Evolutionary conservation across 768 basidiomycete genomes (phyloP).

Genomic region (Naematelia encephala): DNA sequence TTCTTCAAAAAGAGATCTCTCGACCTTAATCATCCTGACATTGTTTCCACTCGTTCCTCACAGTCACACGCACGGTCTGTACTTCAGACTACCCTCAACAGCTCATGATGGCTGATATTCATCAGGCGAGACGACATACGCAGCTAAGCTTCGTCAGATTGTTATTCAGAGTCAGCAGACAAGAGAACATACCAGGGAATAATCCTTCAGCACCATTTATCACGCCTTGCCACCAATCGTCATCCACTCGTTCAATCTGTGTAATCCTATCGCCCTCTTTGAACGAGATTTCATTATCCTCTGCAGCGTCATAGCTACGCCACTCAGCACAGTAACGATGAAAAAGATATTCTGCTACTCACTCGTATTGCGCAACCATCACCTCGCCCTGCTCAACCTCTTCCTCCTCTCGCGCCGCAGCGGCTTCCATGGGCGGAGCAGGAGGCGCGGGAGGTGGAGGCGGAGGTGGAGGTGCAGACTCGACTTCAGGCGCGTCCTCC

Average conservation of each 20-base stretch:
- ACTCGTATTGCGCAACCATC: slow-evolving; percentile 57
- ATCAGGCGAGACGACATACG: slow-evolving; percentile 28
- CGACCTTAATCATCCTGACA: no score
- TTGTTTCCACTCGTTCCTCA: no score
- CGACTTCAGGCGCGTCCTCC: slow-evolving; percentile 42
- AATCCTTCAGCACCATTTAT: slow-evolving; percentile 41
- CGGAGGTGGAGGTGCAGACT: slow-evolving; percentile 50
- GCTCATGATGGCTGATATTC: slow-evolving; percentile 17
- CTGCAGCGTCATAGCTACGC: slow-evolving; percentile 76
- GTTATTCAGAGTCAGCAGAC: neutral
- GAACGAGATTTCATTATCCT: slow-evolving; percentile 88
- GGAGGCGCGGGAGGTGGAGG: slow-evolving; percentile 54
- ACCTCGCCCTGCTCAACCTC: slow-evolving; percentile 52
- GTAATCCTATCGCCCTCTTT: slow-evolving; percentile 73
- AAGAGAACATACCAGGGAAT: slow-evolving; percentile 44
- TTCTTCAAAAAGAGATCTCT: no score
- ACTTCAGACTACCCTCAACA: neutral
- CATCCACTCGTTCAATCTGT: slow-evolving; percentile 66
- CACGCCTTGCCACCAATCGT: slow-evolving; percentile 42
- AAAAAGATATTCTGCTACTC: slow-evolving; percentile 55
- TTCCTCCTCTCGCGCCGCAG: slow-evolving; percentile 53
- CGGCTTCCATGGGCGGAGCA: slow-evolving; percentile 52
- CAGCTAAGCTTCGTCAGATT: slow-evolving; percentile 17
- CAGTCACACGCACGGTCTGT: neutral
- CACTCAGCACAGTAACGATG: slow-evolving; percentile 55